phyloP scores from a whole-genome alignment of 2,329 filamentous ascomycete species.

The Aspergillus oerlinghausenensis region DNA sequence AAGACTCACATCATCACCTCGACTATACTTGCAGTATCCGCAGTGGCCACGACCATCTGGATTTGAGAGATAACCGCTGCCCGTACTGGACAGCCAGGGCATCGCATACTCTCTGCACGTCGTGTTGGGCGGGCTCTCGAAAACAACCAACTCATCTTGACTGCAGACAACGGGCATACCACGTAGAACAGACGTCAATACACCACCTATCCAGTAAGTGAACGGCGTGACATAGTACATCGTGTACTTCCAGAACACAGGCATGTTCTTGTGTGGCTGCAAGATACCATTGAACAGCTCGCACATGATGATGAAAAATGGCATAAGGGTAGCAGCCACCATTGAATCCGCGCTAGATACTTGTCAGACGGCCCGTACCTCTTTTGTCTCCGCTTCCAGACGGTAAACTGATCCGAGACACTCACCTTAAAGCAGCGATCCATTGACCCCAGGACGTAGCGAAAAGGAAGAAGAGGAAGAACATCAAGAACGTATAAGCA shows the following conservation, averaged over 20 bases:
- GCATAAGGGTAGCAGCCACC: constrained; percentile 73
- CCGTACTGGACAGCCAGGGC: constrained; percentile 61
- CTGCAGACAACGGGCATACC: constrained; percentile 59
- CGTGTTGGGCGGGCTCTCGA: constrained; percentile 61
- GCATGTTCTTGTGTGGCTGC: constrained; percentile 71
- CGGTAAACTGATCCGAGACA: constrained; percentile 25
- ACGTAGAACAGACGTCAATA: constrained; percentile 72
- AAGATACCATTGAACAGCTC: constrained; percentile 84
- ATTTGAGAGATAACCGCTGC: constrained; percentile 65
- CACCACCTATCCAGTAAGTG: constrained; percentile 74
- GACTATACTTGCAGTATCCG: constrained; percentile 71
- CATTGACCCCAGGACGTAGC: constrained; percentile 69
- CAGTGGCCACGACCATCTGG: constrained; percentile 59
- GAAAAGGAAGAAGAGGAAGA: constrained; percentile 68
- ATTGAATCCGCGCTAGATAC: constrained; percentile 50
- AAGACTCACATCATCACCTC: constrained; percentile 29
- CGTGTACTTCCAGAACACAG: constrained; percentile 72
- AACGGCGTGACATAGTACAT: constrained; percentile 82
- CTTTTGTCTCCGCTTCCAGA: background rate
- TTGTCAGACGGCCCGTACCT: constrained; percentile 1
- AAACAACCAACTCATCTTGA: constrained; percentile 60
- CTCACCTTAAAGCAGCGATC: constrained; percentile 67
- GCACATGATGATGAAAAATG: constrained; percentile 78
- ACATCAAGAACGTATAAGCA: constrained; percentile 70
- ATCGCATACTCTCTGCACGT: constrained; percentile 71